Percentiles rank a stretch among this genome's conserved stretches.
phyloP scores from a whole-genome alignment of 768 basidiomycete genomes.

The Leccinum obscurum region DNA sequence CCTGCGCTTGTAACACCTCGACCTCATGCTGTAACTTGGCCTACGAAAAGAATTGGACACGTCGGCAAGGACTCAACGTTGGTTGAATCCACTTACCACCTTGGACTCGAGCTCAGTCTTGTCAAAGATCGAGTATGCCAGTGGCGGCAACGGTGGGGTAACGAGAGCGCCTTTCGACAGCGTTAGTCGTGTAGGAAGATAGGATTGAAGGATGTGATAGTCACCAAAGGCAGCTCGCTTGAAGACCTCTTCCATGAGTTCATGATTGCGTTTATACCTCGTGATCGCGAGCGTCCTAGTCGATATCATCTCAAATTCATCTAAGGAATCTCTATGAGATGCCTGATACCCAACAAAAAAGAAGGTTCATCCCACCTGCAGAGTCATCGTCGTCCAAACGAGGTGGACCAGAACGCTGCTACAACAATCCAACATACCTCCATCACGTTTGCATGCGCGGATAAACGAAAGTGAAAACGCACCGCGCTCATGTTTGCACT shows the following conservation, averaged over 20 bases:
- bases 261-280: constrained; percentile 79
- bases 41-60: constrained; percentile 33
- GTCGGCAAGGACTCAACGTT: background rate
- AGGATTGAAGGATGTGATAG: background rate
- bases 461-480: constrained; percentile 17
- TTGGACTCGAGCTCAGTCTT: constrained; percentile 56
- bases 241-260: constrained; percentile 84
- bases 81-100: constrained; percentile 40
- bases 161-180: constrained; percentile 44
- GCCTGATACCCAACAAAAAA: background rate
- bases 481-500: constrained; percentile 44
- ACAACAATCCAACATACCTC: background rate
- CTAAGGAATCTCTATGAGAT: constrained; percentile 27
- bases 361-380: constrained; percentile 43
- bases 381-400: constrained; percentile 62
- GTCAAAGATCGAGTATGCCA: constrained; percentile 65
- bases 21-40: constrained; percentile 60
- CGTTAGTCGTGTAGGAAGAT: background rate
- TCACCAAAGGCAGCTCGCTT: constrained; percentile 65
- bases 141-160: constrained; percentile 37
- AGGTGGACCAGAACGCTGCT: constrained; percentile 35
- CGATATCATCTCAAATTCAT: constrained; percentile 71
- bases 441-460: background rate
- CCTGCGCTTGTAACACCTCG: constrained; percentile 50
- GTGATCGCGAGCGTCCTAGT: constrained; percentile 69